Evolutionary conservation across 1,284 basidiomycete genomes (phyloP).

Genomic region (Cutaneotrichosporon arboriforme): DNA sequence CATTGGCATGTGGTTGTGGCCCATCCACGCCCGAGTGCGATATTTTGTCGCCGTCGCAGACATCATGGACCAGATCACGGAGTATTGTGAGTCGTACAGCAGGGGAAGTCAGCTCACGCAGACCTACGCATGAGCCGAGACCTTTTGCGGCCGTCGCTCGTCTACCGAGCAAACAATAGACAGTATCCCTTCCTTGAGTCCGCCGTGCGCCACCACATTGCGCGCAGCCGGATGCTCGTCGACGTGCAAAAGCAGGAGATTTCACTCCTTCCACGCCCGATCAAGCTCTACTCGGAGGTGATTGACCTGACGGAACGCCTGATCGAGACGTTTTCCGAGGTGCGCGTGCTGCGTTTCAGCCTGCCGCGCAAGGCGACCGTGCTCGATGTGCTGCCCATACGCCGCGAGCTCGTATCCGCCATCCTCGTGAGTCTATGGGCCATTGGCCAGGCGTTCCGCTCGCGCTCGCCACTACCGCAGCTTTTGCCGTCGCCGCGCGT

Average conservation of each 20-base stretch:
- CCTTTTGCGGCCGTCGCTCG: conserved; percentile 38
- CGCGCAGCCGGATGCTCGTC: conserved; percentile 33
- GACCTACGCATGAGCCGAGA: conserved; percentile 44
- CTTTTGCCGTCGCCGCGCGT: conserved; percentile 49
- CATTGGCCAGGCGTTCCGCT: conserved; percentile 48
- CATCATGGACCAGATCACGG: conserved; percentile 39
- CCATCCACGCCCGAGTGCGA: conserved; percentile 45
- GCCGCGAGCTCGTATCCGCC: conserved; percentile 49
- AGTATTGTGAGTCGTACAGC: conserved; percentile 37
- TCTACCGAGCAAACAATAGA: conserved; percentile 36
- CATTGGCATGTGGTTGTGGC: conserved; percentile 42
- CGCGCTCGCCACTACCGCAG: conserved; percentile 50
- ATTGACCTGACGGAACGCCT: conserved; percentile 45
- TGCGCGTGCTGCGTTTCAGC: conserved; percentile 47
- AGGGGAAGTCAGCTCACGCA: conserved; percentile 6
- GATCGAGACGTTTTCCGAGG: conserved; percentile 44
- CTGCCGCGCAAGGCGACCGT: conserved; percentile 47
- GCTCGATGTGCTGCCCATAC: conserved; percentile 49
- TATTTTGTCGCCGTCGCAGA: conserved; percentile 43
- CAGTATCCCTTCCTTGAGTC: conserved; percentile 34
- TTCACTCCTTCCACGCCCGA: conserved; percentile 50
- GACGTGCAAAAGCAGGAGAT: conserved; percentile 46
- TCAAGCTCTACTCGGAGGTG: conserved; percentile 45
- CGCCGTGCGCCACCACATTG: conserved; percentile 29
- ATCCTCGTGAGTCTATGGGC: conserved; percentile 51